Conservation (phyloP, 2,329 filamentous ascomycete genomes). For the Pezizomycotina sp. region DNA sequence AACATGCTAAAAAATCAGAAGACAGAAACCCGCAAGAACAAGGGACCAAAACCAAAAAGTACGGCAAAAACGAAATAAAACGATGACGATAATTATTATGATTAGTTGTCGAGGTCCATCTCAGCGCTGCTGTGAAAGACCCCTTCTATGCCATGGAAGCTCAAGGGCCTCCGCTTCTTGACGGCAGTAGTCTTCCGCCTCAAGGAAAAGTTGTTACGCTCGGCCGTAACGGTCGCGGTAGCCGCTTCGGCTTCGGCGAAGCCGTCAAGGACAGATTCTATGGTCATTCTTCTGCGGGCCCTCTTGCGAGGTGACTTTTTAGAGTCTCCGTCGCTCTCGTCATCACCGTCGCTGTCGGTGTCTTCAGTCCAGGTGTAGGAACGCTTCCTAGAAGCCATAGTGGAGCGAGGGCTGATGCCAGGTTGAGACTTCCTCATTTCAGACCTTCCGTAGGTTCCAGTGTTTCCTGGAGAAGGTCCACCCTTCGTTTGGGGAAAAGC, state of each 20-base stretch:
- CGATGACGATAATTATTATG: background rate
- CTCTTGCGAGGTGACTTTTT: slow-evolving; percentile 16
- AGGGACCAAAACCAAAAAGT: slow-evolving; percentile 2
- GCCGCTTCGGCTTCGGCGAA: too few relatives aligned
- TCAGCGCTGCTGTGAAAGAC: background rate
- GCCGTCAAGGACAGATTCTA: slow-evolving; percentile 16
- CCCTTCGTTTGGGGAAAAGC: slow-evolving; percentile 10
- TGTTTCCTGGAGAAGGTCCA: slow-evolving; percentile 11
- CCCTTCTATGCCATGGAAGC: background rate
- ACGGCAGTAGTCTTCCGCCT: background rate
- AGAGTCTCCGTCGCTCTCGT: slow-evolving; percentile 18
- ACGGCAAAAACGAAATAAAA: slow-evolving; percentile 1
- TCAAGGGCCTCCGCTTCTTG: slow-evolving; percentile 1
- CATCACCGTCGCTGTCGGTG: slow-evolving; percentile 13
- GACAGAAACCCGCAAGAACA: slow-evolving; percentile 1
- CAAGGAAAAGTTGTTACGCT: slow-evolving; percentile 7
- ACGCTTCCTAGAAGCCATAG: slow-evolving; percentile 16
- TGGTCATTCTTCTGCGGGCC: slow-evolving; percentile 15
- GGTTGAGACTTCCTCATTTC: slow-evolving; percentile 7
- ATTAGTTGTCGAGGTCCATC: background rate
- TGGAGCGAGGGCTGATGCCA: slow-evolving; percentile 12
- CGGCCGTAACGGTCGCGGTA: slow-evolving; percentile 6
- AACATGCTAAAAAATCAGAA: background rate
- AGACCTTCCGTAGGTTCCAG: slow-evolving; percentile 3
- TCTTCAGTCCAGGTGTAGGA: slow-evolving; percentile 16